phyloP scores from a whole-genome alignment of 2,329 filamentous ascomycete genomes.

The Lachnellula subtilissima region DNA sequence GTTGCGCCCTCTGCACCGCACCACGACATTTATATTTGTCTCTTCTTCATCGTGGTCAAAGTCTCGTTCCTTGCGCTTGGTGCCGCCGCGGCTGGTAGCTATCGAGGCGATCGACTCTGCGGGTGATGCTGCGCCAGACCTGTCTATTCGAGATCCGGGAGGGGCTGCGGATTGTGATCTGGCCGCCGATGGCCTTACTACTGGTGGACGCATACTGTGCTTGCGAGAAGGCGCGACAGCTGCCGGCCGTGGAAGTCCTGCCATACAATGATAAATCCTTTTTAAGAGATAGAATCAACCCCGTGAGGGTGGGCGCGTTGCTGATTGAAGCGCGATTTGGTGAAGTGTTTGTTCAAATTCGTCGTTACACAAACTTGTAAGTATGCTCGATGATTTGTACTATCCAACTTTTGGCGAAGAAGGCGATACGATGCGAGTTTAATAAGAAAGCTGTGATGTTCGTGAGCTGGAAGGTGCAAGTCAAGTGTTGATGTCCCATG shows the following conservation, averaged over 20 bases:
- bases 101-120: constrained; percentile 63
- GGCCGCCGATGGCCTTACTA: constrained; percentile 46
- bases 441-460: background rate
- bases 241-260: constrained; percentile 47
- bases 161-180: constrained; percentile 42
- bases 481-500: background rate
- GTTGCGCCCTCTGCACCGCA: constrained; percentile 87
- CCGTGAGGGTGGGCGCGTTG: background rate
- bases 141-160: constrained; percentile 18
- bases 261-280: constrained; percentile 38
- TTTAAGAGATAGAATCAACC: background rate
- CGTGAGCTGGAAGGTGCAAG: background rate
- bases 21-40: constrained; percentile 97
- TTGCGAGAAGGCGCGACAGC: constrained; percentile 43
- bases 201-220: constrained; percentile 44
- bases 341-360: constrained; percentile 1
- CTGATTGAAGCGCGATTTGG: background rate
- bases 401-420: background rate
- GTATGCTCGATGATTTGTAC: background rate
- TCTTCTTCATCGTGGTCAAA: constrained; percentile 74
- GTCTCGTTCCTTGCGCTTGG: constrained; percentile 83
- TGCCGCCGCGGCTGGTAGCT: constrained; percentile 46
- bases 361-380: constrained; percentile 1
- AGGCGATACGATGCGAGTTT: background rate
- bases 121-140: constrained; percentile 50